A percentile compares a stretch with the other conserved stretches of the same genome.
Conservation (phyloP, 129 eudicot species). For the Saposhnikovia divaricata region DNA sequence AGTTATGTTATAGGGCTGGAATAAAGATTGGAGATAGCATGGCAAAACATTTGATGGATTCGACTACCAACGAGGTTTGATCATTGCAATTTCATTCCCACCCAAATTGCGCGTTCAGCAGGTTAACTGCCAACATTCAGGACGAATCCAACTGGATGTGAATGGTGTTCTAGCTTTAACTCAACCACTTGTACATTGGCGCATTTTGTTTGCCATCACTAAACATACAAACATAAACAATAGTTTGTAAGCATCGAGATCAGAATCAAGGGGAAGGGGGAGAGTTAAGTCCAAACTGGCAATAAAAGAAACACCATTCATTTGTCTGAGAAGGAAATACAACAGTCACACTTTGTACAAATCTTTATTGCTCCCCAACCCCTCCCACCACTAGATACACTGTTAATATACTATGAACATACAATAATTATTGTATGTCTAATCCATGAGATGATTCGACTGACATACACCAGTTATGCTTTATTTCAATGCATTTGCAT, state of each 20-base stretch:
- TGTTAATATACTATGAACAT: too few species aligned
- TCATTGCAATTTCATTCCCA: not conserved
- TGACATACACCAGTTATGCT: too few species aligned
- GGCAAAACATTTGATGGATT: not conserved
- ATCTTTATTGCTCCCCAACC: not conserved
- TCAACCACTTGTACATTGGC: not conserved
- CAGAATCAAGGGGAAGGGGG: not conserved
- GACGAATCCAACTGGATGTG: not conserved
- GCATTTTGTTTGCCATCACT: not conserved
- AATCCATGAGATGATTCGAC: too few species aligned
- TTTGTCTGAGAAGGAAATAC: not conserved
- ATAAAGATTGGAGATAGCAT: not conserved
- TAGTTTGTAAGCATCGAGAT: not conserved
- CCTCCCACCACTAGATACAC: too few species aligned
- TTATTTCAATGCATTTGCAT: not conserved
- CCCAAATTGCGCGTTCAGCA: not conserved
- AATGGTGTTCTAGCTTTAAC: not conserved
- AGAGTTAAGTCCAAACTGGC: not conserved
- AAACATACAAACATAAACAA: not conserved
- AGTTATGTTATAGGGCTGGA: not conserved
- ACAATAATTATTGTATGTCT: too few species aligned
- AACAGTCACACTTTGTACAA: not conserved
- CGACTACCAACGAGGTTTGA: not conserved
- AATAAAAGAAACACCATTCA: not conserved
- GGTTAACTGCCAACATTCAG: not conserved